Evolutionary conservation across 2,329 filamentous ascomycete species (phyloP).

Genomic region (Ophiosphaerella korrae): DNA sequence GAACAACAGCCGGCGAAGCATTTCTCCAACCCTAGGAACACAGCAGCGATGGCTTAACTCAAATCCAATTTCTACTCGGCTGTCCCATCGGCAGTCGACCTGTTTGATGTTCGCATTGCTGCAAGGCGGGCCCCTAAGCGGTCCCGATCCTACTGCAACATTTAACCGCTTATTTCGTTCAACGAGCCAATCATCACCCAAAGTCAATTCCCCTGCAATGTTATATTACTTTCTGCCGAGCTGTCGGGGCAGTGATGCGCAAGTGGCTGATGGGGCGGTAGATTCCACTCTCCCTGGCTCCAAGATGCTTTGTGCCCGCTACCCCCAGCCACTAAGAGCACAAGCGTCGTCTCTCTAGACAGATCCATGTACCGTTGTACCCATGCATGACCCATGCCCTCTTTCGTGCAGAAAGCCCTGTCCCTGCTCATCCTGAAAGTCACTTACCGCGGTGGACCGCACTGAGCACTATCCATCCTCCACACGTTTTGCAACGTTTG

Average conservation of each 20-base stretch:
- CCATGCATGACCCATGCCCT: slow-evolving; percentile 20
- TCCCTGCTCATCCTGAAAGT: slow-evolving; percentile 34
- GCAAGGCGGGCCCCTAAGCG: slow-evolving; percentile 22
- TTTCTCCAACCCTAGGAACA: too few species aligned
- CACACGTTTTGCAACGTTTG: slow-evolving; percentile 42
- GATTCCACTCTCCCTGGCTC: slow-evolving; percentile 28
- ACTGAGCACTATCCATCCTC: slow-evolving; percentile 44
- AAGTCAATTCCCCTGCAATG: slow-evolving; percentile 30
- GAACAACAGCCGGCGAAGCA: too few species aligned
- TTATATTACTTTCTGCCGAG: slow-evolving; percentile 40
- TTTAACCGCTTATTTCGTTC: slow-evolving; percentile 42
- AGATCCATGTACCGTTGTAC: too few species aligned
- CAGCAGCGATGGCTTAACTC: too few species aligned
- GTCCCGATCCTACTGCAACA: slow-evolving; percentile 30
- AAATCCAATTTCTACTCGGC: slow-evolving; percentile 1
- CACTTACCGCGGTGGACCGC: slow-evolving; percentile 35
- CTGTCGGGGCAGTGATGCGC: slow-evolving; percentile 34
- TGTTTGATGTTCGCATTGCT: slow-evolving; percentile 13
- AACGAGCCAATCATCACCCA: slow-evolving; percentile 29
- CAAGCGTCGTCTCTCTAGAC: slow-evolving; percentile 20
- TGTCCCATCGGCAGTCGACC: slow-evolving; percentile 18
- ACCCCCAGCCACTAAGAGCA: slow-evolving; percentile 32
- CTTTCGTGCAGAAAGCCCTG: slow-evolving; percentile 31
- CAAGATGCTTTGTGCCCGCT: slow-evolving; percentile 21
- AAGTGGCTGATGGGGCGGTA: slow-evolving; percentile 29